Conservation (phyloP, 495 filamentous ascomycete species). For the Hamigera avellanea region DNA sequence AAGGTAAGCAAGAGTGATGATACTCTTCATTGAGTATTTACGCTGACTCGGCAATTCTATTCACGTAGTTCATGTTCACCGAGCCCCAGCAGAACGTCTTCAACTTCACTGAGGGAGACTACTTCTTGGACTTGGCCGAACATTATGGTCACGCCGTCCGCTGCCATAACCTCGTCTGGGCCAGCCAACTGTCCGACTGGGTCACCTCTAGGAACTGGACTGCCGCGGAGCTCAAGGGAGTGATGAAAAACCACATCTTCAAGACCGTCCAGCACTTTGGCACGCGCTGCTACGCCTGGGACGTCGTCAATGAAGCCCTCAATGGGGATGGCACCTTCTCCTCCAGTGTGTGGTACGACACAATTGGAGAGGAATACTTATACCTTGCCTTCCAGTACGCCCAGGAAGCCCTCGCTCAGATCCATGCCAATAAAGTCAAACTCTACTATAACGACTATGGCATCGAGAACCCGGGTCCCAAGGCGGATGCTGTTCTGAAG, state of each 20-base stretch:
- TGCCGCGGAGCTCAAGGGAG: slow-evolving; percentile 27
- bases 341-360: slow-evolving; percentile 14
- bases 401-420: slow-evolving; percentile 17
- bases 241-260: slow-evolving; percentile 34
- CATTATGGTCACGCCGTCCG: slow-evolving; percentile 32
- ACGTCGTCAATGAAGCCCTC: slow-evolving; percentile 45
- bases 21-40: background rate
- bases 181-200: slow-evolving; percentile 40
- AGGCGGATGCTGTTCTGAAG: slow-evolving; percentile 30
- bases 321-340: slow-evolving; percentile 27
- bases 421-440: slow-evolving; percentile 28
- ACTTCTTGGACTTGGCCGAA: slow-evolving; percentile 32
- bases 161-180: slow-evolving; percentile 51
- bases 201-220: slow-evolving; percentile 36
- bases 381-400: slow-evolving; percentile 33
- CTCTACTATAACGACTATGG: slow-evolving; percentile 61
- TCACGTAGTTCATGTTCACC: slow-evolving; percentile 27
- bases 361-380: slow-evolving; percentile 16
- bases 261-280: slow-evolving; percentile 35
- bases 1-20: slow-evolving; percentile 17
- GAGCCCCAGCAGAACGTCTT: slow-evolving; percentile 33
- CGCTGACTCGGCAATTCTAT: background rate
- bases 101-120: slow-evolving; percentile 35
- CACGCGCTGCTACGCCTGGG: slow-evolving; percentile 31
- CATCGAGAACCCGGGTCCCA: slow-evolving; percentile 43